Evolutionary conservation across 768 basidiomycete genomes (phyloP), one percentile per base, ranked within the genome.

Genomic region (Tremella fuciformis): DNA sequence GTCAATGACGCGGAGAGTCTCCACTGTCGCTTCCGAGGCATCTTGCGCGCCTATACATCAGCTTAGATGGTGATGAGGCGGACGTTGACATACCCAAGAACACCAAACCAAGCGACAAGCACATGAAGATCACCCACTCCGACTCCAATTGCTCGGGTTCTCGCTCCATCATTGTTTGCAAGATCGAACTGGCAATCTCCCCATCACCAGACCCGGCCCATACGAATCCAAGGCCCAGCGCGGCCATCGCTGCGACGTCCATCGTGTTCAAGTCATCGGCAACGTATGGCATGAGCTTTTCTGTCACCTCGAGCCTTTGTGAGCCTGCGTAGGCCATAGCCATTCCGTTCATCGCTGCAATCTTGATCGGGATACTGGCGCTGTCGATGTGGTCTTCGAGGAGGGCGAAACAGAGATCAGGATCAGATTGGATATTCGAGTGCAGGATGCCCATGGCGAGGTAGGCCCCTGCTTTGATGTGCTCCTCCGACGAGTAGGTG

Each of bases 381-480:
- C 90, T 90, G 66, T 89, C 87, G 22, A 90, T 85, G 77, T 94
- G 88, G 15, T 97, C 94, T 13, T 85, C 85, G 1, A 99, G 84
- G 40, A 99, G 83, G 1, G 91, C 92, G 41, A 93, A 81, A 0
- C 92, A 91, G 0, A 91, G 88, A 66, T 99, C 96, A 13, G 89
- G 87, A 76, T 98, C 94, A 1, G 90, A 89, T 50, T 90, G 86
- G 13, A 98, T 86, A 57, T 88, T 86, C 22, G 85, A 84, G 77
- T 92, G 92, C 34, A 98, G 81, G 60, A 98, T 86, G 60, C 96
- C 96, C 11, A 88, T 97, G 0, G 94, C 96, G 29, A 99, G 83
- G 50, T 97, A 83, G 11, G 94, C 92, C 48, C 96, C 96, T 34
- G 93, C 89, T 84, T 98, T 98, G 82, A 98, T 97, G 76, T 91